These are phyloP conservation scores for Apostasia ramifera DNA, from an alignment of 106 monocot genomes.

Conservation along the genomic window DNA sequence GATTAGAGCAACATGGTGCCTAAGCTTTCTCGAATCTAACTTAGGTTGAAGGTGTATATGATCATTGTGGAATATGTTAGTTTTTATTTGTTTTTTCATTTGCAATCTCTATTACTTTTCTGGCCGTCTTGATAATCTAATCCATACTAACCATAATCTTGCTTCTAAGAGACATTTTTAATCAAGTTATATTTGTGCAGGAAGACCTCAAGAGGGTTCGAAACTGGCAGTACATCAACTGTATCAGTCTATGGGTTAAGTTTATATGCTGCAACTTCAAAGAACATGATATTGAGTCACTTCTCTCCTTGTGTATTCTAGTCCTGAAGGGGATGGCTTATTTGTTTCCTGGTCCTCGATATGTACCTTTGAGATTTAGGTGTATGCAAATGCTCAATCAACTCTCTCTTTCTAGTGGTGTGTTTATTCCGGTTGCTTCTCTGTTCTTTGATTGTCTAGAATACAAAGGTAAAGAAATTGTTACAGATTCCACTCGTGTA, in stretches of 20 bases:
- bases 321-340: conserved; percentile 57
- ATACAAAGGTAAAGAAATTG: conserved; percentile 31
- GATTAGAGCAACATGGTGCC: too few relatives aligned
- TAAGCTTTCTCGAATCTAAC: too few relatives aligned
- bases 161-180: not conserved
- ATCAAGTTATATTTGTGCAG: conserved; percentile 26
- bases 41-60: too few relatives aligned
- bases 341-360: conserved; percentile 65
- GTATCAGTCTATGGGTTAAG: conserved; percentile 66
- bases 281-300: conserved; percentile 51
- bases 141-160: too few relatives aligned
- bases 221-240: conserved; percentile 79
- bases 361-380: conserved; percentile 71
- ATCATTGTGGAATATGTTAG: too few relatives aligned
- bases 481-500: conserved; percentile 8
- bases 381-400: conserved; percentile 88
- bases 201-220: conserved; percentile 65
- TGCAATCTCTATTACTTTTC: too few relatives aligned
- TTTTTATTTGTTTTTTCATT: too few relatives aligned
- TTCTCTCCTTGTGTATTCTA: conserved; percentile 48
- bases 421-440: conserved; percentile 72
- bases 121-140: too few relatives aligned
- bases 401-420: conserved; percentile 63
- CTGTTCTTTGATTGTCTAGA: conserved; percentile 69
- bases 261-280: conserved; percentile 51